Conservation (phyloP, 441 rosid genomes). For the Dalechampia spathulata region DNA sequence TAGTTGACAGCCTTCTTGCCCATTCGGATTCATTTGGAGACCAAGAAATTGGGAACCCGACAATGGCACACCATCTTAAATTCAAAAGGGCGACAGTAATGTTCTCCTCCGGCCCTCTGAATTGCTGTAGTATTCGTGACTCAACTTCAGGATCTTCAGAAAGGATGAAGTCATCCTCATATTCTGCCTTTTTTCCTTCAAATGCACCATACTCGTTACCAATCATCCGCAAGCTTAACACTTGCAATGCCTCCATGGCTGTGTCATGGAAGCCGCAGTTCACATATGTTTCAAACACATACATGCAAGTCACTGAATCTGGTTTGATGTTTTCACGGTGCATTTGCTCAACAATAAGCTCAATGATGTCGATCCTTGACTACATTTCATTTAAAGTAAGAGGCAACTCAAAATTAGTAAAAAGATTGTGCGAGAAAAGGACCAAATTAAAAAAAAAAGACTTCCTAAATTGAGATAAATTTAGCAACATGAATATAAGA, state of each 20-base stretch:
- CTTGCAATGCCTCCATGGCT: constrained; percentile 70
- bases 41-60: constrained; percentile 50
- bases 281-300: constrained; percentile 47
- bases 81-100: constrained; percentile 49
- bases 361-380: constrained; percentile 62
- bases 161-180: constrained; percentile 47
- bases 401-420: constrained; percentile 8
- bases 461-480: no score
- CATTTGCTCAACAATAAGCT: constrained; percentile 60
- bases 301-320: constrained; percentile 61
- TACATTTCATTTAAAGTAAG: constrained; percentile 16
- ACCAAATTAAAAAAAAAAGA: no score
- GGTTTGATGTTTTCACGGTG: constrained; percentile 50
- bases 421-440: no score
- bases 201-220: constrained; percentile 26
- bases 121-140: constrained; percentile 35
- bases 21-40: constrained; percentile 55
- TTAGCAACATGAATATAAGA: no score
- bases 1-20: constrained; percentile 42
- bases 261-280: constrained; percentile 35
- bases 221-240: constrained; percentile 71
- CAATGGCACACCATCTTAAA: constrained; percentile 77
- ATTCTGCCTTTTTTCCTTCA: constrained; percentile 35
- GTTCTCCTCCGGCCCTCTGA: constrained; percentile 32
- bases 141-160: constrained; percentile 57